A percentile compares a stretch with the other conserved stretches of the same genome.
phyloP scores from a whole-genome alignment of 495 filamentous ascomycete genomes.

The Penicillium flavigenum region DNA sequence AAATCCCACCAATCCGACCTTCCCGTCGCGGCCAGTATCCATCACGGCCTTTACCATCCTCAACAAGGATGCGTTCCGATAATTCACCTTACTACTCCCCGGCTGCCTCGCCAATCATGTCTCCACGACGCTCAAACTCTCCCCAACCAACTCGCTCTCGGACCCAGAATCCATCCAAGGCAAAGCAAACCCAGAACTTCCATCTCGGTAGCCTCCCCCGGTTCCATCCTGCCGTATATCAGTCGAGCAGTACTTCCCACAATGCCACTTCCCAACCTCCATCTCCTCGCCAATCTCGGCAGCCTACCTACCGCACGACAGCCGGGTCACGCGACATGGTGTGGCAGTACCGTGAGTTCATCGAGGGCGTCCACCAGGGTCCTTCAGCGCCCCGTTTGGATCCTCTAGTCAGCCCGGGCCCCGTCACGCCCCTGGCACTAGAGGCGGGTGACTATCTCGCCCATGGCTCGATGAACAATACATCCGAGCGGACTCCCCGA shows the following conservation, averaged over 20 bases:
- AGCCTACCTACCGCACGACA: slow-evolving; percentile 35
- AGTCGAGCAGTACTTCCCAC: slow-evolving; percentile 27
- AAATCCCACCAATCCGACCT: slow-evolving; percentile 14
- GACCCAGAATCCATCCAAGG: slow-evolving; percentile 31
- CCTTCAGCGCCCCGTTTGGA: slow-evolving; percentile 62
- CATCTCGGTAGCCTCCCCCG: slow-evolving; percentile 46
- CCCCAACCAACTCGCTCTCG: slow-evolving; percentile 36
- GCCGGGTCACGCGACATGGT: slow-evolving; percentile 39
- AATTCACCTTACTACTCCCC: slow-evolving; percentile 39
- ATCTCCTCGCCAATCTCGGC: slow-evolving; percentile 36
- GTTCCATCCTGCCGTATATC: slow-evolving; percentile 52
- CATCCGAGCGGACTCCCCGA: slow-evolving; percentile 23
- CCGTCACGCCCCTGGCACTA: slow-evolving; percentile 73
- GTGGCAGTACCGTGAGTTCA: slow-evolving; percentile 42
- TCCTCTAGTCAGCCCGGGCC: slow-evolving; percentile 72
- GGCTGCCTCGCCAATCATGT: slow-evolving; percentile 39
- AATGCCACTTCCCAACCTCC: slow-evolving; percentile 25
- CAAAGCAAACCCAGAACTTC: slow-evolving; percentile 40
- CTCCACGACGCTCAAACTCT: slow-evolving; percentile 36
- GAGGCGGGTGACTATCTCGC: slow-evolving; percentile 58
- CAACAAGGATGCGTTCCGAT: slow-evolving; percentile 40
- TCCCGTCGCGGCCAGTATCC: slow-evolving; percentile 18
- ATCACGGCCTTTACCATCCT: slow-evolving; percentile 20
- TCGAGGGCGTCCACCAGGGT: slow-evolving; percentile 41
- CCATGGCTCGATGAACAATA: slow-evolving; percentile 32